Percentiles rank a stretch among this genome's conserved stretches.
Evolutionary conservation across 371 early-diverging fungal genomes (phyloP).

Genomic region (Zopfochytrium polystomum): DNA sequence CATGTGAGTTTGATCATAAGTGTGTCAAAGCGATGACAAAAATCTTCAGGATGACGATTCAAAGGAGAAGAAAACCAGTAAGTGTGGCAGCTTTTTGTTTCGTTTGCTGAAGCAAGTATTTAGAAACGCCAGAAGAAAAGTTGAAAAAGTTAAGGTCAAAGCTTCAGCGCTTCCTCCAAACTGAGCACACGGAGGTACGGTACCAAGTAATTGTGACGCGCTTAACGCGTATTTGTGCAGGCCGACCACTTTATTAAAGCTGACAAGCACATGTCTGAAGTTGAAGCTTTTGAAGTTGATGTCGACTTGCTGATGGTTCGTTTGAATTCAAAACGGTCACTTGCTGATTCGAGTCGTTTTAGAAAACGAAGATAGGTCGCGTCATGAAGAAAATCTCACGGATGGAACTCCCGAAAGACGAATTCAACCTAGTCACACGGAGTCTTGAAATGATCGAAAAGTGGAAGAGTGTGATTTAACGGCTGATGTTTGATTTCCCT

Average conservation of each 20-base stretch:
- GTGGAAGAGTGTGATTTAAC: constrained; percentile 21
- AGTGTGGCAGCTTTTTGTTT: no score
- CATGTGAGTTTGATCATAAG: no score
- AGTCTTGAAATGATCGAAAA: constrained; percentile 17
- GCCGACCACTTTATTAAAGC: constrained; percentile 15
- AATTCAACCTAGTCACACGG: constrained; percentile 11
- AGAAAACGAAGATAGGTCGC: constrained; percentile 28
- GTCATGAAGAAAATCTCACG: constrained; percentile 21
- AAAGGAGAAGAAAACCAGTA: no score
- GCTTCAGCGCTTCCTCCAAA: constrained; percentile 19
- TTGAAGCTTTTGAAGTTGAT: constrained; percentile 13
- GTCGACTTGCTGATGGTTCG: constrained; percentile 12
- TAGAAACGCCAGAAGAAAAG: constrained; percentile 19
- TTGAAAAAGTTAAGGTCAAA: constrained; percentile 17
- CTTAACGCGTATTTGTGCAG: not conserved
- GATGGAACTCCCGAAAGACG: constrained; percentile 13
- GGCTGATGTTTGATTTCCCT: no score
- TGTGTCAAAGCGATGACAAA: no score
- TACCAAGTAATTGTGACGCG: not conserved
- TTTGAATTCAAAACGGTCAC: no score
- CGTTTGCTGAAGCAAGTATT: no score
- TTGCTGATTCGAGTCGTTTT: no score
- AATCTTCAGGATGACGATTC: no score
- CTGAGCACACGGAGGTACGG: constrained; percentile 2
- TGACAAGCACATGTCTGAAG: constrained; percentile 17